Base-by-base conservation (phyloP, 345 rosid species). In the Acer campestre region DNA sequence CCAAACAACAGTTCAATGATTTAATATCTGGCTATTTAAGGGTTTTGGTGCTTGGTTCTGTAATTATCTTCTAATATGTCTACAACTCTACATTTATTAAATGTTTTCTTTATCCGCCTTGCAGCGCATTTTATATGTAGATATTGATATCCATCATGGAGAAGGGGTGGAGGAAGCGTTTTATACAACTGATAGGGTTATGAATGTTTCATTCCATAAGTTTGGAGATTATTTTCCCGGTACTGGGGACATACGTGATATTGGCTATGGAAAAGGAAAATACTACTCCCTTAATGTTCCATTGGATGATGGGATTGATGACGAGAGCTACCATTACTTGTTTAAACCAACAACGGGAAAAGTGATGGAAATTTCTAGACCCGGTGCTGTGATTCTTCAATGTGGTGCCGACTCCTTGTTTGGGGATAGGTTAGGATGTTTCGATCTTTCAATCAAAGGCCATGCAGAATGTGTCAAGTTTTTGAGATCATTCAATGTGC, bases 151-250 rank as follows among this genome's bases (percentile, higher is more conserved):
- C 76, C 92, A 89, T 81, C 92, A 89, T 64, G 90, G 90, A 61
- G 92, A 89, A 73, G 92, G 92, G 7, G 92, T 89, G 67, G 92
- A 89, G 81, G 92, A 89, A 80, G 92, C 92, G 23, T 89, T 89
- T 79, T 89, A 89, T 84, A 89, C 90, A 6, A 84, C 92, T n/a
- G 92, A 89, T 70, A 87, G 90, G 68, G 92, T 89, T 58, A 89
- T 89, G 92, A 89, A 90, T 4, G 92, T 89, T 78, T 89, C 92
- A 48, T 89, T 89, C 79, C 92, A 89, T 78, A 89, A 89, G 77
- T 89, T 89, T 64, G 92, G 90, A 20, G 92, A 89, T 75, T 89
- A 87, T 79, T 89, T 89, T 79, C 92, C 92, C 51, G 92, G 92
- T 22, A 89, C 92, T n/a, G 92, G 92, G 20, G 92, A 89, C 76